phyloP scores from a whole-genome alignment of 2,329 filamentous ascomycete genomes.

The Gnomoniopsis smithogilvyi region DNA sequence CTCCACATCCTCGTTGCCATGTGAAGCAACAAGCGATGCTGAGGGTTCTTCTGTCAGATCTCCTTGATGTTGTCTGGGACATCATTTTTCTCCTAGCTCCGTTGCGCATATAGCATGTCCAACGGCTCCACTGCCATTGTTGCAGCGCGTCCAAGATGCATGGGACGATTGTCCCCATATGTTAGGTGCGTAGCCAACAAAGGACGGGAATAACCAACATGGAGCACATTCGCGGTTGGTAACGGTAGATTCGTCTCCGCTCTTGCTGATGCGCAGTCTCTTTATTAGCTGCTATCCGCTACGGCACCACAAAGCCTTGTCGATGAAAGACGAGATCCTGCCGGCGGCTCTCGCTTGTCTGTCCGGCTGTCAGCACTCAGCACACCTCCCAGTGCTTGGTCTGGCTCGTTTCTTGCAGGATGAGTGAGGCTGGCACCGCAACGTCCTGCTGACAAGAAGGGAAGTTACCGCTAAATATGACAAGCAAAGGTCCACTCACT shows the following conservation, averaged over 20 bases:
- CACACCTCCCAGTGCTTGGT: no score
- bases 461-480: no score
- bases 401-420: no score
- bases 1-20: neutral
- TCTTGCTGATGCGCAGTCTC: neutral
- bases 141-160: slow-evolving; percentile 6
- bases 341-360: no score
- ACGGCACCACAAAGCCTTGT: no score
- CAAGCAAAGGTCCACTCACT: no score
- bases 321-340: no score
- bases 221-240: no score
- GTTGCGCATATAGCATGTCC: neutral
- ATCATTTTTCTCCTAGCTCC: neutral
- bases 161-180: neutral
- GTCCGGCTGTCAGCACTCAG: no score
- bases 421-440: no score
- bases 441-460: no score
- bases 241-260: neutral
- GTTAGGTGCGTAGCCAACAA: neutral
- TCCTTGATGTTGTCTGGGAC: neutral
- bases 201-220: neutral
- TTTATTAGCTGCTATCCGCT: no score
- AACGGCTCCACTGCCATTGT: neutral
- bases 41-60: neutral
- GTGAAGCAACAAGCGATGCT: neutral